Evolutionary conservation across 805 yeast genomes (phyloP), one percentile per base, ranked within the genome.

Genomic region (Metschnikowia anglica): DNA sequence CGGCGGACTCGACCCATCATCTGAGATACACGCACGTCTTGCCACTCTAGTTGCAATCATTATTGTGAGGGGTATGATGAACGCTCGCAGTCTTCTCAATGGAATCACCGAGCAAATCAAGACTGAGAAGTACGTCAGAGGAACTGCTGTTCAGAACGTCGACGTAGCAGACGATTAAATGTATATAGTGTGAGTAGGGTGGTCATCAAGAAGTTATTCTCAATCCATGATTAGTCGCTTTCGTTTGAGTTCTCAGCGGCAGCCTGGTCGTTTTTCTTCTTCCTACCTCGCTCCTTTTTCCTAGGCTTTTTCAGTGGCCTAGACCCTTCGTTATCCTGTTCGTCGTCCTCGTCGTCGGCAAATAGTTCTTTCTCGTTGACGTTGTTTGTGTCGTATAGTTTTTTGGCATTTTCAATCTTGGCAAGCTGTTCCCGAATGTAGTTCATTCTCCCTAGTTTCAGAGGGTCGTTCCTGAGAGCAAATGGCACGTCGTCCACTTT

Each of bases 121-220:
- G 54, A 77, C 77, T 44, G 81, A 79, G 50, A 70, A 71, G 46
- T 80, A 79, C 46, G 79, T 79, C 10, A 70, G 70, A 39, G 84
- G 84, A 1, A 73, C 79, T 52, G 74, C 80, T 3, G 65, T 79
- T 41, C 78, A 76, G 49, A 76, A 73, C 53, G 37, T 60, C 28
- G 62, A 47, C 10, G 34, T 33, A 5, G 39, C 24, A 1, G 54
- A 44, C 10, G 53, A 51, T 5, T 37, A 39, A n/a, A 17, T 27
- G 37, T 25, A 15, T 27, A 39, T 35, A 31, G 35, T n/a, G 23
- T 17, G 11, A 10, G 17, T 24, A 5, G 6, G 1, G n/a, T 28
- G 39, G 33, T 31, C 10, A 18, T 10, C 8, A 4, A 17, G 23
- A 12, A 16, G 7, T 31, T 11, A 9, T 29, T 3, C 8, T 6